Conservation (phyloP, 306 rosid genomes). For the Cicer bijugum region DNA sequence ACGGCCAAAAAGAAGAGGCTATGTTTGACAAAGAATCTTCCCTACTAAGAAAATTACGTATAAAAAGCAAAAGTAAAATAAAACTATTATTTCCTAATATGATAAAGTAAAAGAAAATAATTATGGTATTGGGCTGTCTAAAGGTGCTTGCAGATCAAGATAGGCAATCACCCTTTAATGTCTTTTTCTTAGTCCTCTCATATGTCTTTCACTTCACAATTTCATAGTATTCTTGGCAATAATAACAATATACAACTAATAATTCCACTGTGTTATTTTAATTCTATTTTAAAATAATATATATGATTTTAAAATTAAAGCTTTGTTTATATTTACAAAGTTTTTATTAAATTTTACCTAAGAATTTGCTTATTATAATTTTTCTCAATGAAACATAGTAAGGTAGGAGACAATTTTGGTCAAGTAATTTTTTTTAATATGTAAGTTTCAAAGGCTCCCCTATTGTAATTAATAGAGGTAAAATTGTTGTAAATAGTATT, state of each 20-base stretch:
- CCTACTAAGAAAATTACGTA: constrained; percentile 42
- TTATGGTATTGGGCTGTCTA: constrained; percentile 41
- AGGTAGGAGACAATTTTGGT: too few relatives aligned
- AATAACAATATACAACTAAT: constrained; percentile 39
- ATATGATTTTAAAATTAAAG: neutral
- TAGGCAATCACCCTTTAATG: constrained; percentile 48
- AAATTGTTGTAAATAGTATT: too few relatives aligned
- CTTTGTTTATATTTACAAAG: neutral
- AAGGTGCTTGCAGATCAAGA: constrained; percentile 69
- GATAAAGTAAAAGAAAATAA: constrained; percentile 48
- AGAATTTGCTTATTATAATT: too few relatives aligned
- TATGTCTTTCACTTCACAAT: constrained; percentile 26
- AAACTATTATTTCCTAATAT: constrained; percentile 35
- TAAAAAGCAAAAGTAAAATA: constrained; percentile 17
- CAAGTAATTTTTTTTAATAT: too few relatives aligned
- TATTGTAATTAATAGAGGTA: too few relatives aligned
- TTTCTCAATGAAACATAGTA: too few relatives aligned
- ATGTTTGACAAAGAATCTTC: constrained; percentile 55
- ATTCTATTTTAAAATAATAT: neutral
- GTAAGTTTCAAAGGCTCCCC: too few relatives aligned
- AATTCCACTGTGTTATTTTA: constrained; percentile 30
- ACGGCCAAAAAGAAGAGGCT: constrained; percentile 51
- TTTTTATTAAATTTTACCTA: neutral
- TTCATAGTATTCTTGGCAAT: constrained; percentile 11
- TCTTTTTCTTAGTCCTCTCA: constrained; percentile 2